Evolutionary conservation across 768 basidiomycete genomes (phyloP).

Genomic region (Suillus ampliporus): DNA sequence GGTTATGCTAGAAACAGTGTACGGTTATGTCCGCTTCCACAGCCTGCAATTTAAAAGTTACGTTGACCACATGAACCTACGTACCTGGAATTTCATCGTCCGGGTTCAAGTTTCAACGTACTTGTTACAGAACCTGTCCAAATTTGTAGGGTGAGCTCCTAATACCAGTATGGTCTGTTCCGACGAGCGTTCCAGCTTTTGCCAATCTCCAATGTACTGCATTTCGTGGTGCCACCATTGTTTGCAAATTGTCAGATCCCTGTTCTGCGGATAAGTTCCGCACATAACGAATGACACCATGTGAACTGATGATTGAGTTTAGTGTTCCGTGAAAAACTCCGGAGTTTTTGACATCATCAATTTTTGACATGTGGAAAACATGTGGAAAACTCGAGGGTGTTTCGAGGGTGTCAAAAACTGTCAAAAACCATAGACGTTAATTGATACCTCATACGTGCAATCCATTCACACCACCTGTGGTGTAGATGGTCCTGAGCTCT

Average conservation of each 20-base stretch:
- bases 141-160: conserved; percentile 38
- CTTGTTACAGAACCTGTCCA: conserved; percentile 85
- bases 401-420: background rate
- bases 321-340: background rate
- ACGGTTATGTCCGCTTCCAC: conserved; percentile 8
- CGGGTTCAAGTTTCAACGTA: conserved; percentile 92
- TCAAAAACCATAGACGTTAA: background rate
- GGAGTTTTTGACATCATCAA: background rate
- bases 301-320: conserved; percentile 17
- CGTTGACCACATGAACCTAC: too few relatives aligned
- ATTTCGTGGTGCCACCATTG: conserved; percentile 87
- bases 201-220: conserved; percentile 95
- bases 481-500: background rate
- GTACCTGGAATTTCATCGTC: conserved; percentile 88
- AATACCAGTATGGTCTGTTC: conserved; percentile 90
- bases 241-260: conserved; percentile 55
- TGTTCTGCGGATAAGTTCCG: conserved; percentile 74
- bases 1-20: conserved; percentile 62
- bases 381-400: background rate
- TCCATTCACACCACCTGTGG: too few relatives aligned
- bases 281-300: conserved; percentile 78
- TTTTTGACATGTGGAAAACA: background rate
- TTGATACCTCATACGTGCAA: too few relatives aligned
- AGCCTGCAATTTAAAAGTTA: too few relatives aligned
- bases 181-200: conserved; percentile 79